Percentiles rank a stretch among this genome's conserved stretches.
Evolutionary conservation across 1,139 yeast genomes (phyloP).

Genomic region (Suhomyces anneliseae): DNA sequence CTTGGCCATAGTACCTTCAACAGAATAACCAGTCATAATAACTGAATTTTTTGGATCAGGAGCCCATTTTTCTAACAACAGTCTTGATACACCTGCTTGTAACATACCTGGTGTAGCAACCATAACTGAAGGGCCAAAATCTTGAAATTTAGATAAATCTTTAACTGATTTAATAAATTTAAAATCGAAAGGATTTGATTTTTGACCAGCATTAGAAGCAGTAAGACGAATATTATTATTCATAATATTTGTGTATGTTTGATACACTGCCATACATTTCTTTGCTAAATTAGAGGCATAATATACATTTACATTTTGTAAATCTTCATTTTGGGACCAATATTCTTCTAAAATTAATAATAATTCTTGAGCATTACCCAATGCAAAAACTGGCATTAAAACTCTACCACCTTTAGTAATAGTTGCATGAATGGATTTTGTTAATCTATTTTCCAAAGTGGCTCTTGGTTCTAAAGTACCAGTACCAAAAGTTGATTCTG

Average conservation of each 20-base stretch:
- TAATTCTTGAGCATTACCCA: slow-evolving; percentile 95
- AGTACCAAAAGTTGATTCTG: slow-evolving; percentile 97
- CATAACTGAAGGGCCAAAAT: slow-evolving; percentile 93
- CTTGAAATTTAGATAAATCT: slow-evolving; percentile 81
- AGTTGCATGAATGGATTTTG: slow-evolving; percentile 81
- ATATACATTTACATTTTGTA: slow-evolving; percentile 79
- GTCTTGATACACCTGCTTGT: slow-evolving; percentile 92
- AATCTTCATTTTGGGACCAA: slow-evolving; percentile 83
- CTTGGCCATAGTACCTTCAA: slow-evolving; percentile 98
- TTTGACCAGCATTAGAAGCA: slow-evolving; percentile 43
- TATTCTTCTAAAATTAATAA: slow-evolving; percentile 88
- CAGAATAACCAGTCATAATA: slow-evolving; percentile 93
- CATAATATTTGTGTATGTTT: slow-evolving; percentile 96
- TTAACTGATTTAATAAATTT: slow-evolving; percentile 80
- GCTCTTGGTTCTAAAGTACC: slow-evolving; percentile 92
- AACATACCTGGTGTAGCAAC: slow-evolving; percentile 98
- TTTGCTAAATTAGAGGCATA: slow-evolving; percentile 93
- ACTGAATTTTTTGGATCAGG: slow-evolving; percentile 92
- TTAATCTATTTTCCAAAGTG: slow-evolving; percentile 80
- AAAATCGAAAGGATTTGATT: slow-evolving; percentile 81
- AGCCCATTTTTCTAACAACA: slow-evolving; percentile 91
- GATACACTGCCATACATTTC: slow-evolving; percentile 96
- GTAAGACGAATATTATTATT: slow-evolving; percentile 82
- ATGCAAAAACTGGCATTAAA: slow-evolving; percentile 89
- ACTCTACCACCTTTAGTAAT: slow-evolving; percentile 89